Conservation (phyloP, 202 grass and related monocot species). For the Carex sylvatica region DNA sequence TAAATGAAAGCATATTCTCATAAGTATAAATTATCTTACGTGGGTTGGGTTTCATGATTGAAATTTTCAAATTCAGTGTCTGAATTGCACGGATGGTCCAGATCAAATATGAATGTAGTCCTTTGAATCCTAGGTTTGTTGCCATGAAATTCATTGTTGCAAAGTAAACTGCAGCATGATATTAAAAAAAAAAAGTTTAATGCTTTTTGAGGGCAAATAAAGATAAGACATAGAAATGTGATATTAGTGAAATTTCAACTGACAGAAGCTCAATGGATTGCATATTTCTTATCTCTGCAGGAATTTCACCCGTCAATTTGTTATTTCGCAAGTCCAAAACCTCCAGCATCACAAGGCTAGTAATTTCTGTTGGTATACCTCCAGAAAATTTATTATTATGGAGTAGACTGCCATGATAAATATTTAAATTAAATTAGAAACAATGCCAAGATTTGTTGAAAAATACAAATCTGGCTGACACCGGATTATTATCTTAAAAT, state of each 20-base stretch:
- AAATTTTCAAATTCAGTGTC: slow-evolving; percentile 21
- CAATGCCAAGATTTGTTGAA: neutral
- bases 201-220: neutral
- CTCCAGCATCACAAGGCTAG: slow-evolving; percentile 61
- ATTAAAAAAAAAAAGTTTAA: neutral
- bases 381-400: slow-evolving; percentile 76
- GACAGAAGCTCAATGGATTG: slow-evolving; percentile 81
- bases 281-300: slow-evolving; percentile 74
- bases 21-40: slow-evolving; percentile 38
- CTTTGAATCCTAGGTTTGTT: slow-evolving; percentile 38
- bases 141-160: slow-evolving; percentile 57
- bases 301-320: slow-evolving; percentile 73
- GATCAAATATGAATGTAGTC: slow-evolving; percentile 39
- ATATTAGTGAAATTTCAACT: slow-evolving; percentile 25
- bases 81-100: slow-evolving; percentile 41
- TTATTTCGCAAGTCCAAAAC: slow-evolving; percentile 86
- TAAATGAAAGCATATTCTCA: slow-evolving; percentile 4
- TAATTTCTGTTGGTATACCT: slow-evolving; percentile 75
- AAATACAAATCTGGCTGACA: neutral
- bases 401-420: slow-evolving; percentile 56
- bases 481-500: neutral
- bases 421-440: neutral
- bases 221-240: neutral
- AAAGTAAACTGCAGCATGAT: slow-evolving; percentile 72
- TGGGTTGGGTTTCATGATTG: slow-evolving; percentile 47